Evolutionary conservation across 2,329 filamentous ascomycete species (phyloP).

Genomic region (Clonostachys byssicola): DNA sequence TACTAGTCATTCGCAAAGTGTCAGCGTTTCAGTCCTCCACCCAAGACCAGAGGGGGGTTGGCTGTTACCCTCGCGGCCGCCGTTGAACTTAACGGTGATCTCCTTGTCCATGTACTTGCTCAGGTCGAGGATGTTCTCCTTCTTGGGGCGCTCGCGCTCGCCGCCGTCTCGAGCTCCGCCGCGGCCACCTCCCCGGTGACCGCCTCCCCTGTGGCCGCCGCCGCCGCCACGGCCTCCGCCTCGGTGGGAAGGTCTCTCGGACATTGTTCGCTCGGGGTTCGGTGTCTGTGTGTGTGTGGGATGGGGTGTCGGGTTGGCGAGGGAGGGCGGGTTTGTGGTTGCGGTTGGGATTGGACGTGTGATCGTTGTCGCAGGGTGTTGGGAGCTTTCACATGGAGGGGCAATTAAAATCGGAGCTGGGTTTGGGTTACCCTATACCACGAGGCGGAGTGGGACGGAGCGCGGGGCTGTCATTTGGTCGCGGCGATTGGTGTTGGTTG

Average conservation of each 20-base stretch:
- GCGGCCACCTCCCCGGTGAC: slow-evolving; percentile 39
- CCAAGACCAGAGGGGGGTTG: background rate
- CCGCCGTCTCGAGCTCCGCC: slow-evolving; percentile 34
- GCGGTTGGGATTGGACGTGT: slow-evolving; percentile 1
- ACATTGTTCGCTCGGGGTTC: slow-evolving; percentile 27
- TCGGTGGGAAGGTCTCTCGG: slow-evolving; percentile 42
- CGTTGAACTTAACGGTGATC: slow-evolving; percentile 94
- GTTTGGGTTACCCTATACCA: too few relatives aligned
- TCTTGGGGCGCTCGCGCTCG: slow-evolving; percentile 77
- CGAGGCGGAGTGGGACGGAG: too few relatives aligned
- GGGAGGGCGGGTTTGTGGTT: slow-evolving; percentile 5
- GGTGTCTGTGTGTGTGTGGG: slow-evolving; percentile 7
- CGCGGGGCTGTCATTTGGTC: too few relatives aligned
- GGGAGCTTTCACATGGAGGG: background rate
- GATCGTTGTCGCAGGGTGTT: background rate
- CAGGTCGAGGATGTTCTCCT: slow-evolving; percentile 96
- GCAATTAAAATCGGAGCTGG: background rate
- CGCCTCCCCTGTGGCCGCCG: slow-evolving; percentile 33
- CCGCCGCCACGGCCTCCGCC: slow-evolving; percentile 33
- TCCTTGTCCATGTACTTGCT: slow-evolving; percentile 96
- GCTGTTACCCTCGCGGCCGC: slow-evolving; percentile 76
- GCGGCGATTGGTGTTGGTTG: too few relatives aligned
- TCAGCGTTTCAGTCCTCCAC: slow-evolving; percentile 1
- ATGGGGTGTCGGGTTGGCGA: slow-evolving; percentile 3
- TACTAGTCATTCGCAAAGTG: slow-evolving; percentile 34